These are phyloP conservation scores for Clohesyomyces aquaticus DNA, from an alignment of 495 filamentous ascomycete species.

Conservation along the genomic window DNA sequence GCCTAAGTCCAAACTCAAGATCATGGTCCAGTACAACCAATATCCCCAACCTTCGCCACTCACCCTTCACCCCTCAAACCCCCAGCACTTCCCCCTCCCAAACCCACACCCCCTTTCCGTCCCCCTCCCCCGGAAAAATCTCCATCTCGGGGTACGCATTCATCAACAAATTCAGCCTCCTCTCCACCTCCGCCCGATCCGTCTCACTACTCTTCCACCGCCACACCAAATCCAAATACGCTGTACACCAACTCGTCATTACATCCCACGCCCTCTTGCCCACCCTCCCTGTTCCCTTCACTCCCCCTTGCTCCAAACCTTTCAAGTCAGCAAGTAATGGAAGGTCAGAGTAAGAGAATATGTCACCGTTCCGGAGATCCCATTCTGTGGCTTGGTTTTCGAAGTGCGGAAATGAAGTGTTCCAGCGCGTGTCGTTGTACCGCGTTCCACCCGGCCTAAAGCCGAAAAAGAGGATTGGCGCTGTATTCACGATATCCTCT, in stretches of 20 bases:
- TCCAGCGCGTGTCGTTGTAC: slow-evolving; percentile 5
- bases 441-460: neutral
- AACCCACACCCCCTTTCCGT: no score
- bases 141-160: neutral
- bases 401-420: neutral
- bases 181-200: neutral
- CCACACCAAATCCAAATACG: neutral
- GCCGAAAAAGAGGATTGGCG: slow-evolving; percentile 13
- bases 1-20: no score
- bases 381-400: slow-evolving; percentile 1
- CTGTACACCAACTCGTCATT: neutral
- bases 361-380: slow-evolving; percentile 1
- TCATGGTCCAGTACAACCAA: no score
- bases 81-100: no score
- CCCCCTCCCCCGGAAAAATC: no score
- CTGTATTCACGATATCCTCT: neutral
- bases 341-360: slow-evolving; percentile 17
- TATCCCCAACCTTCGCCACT: no score
- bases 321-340: neutral
- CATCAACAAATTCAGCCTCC: neutral
- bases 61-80: no score
- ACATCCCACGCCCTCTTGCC: neutral
- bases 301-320: neutral
- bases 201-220: neutral
- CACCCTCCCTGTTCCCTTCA: neutral